Evolutionary conservation across 371 early-diverging fungal species (phyloP).

Genomic region (Mortierella sp.): DNA sequence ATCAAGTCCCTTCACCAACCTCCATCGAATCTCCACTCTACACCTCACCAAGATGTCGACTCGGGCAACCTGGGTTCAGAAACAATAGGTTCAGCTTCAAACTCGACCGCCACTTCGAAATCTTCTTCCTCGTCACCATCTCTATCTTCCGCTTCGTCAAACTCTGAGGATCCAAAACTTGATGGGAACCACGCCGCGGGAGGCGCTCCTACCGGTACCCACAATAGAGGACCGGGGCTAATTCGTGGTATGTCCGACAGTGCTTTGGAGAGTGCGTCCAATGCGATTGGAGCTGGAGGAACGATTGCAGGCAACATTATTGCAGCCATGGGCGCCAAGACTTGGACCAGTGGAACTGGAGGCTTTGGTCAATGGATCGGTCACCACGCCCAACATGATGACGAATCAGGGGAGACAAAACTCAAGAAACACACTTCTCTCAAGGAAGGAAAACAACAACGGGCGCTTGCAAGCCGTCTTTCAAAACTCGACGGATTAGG

Average conservation of each 20-base stretch:
- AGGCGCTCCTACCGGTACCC: neutral
- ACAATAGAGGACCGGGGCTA: slow-evolving; percentile 24
- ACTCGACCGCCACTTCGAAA: slow-evolving; percentile 2
- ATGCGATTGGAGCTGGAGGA: slow-evolving; percentile 12
- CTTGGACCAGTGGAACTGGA: slow-evolving; percentile 38
- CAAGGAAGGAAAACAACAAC: slow-evolving; percentile 40
- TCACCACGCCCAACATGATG: slow-evolving; percentile 13
- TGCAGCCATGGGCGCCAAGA: slow-evolving; percentile 40
- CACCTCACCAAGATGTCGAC: neutral
- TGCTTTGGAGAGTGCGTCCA: slow-evolving; percentile 23
- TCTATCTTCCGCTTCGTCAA: neutral
- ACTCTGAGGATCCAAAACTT: neutral
- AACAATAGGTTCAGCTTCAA: neutral
- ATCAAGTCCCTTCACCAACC: slow-evolving; percentile 6
- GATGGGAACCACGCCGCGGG: neutral
- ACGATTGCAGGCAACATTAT: slow-evolving; percentile 28
- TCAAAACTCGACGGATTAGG: slow-evolving; percentile 4
- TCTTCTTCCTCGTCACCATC: slow-evolving; percentile 8
- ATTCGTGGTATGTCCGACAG: slow-evolving; percentile 54
- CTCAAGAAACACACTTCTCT: slow-evolving; percentile 35
- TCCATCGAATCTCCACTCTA: neutral
- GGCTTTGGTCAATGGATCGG: slow-evolving; percentile 41
- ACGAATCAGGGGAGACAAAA: neutral
- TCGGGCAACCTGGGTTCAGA: neutral
- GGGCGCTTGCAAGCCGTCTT: neutral